Base-by-base conservation (phyloP, 495 filamentous ascomycete genomes). In the Xylaria scruposa region DNA sequence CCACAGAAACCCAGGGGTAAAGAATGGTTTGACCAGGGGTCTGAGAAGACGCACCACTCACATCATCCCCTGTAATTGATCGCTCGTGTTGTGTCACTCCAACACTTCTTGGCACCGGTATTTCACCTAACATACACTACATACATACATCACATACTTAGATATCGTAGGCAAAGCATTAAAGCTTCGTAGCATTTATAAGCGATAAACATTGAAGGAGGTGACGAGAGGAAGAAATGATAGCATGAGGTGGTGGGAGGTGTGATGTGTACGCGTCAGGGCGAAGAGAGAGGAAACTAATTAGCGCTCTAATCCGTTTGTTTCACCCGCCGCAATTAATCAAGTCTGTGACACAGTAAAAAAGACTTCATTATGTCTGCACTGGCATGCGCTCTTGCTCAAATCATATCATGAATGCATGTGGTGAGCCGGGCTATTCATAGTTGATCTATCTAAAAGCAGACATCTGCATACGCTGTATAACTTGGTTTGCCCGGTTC, bases 21-120 rank as follows among this genome's bases (percentile, higher is more conserved):
- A 36, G 17, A 49, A 19, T n/a, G 33, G 47, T 70, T 62, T 63
- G 68, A 53, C 67, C 21, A 42, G 67, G 67, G 33, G 44, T 24
- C n/a, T 53, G 42, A n/a, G 26, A 46, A 47, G 42, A 46, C 26
- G 42, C 44, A 21, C 33, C 42, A 31, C 62, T 15, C 42, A 47
- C 62, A 49, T 65, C 62, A 49, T 49, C 62, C 12, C 62, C 62
- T 31, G 40, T 49, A 65, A 66, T n/a, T 33, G 40, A 64, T 46
- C 31, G 61, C 61, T 49, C 62, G 42, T 21, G 62, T 49, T 49
- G 44, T 63, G 60, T 19, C 38, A 63, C 60, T 63, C 60, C 21
- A 42, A 63, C 12, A 36, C 60, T 44, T 63, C 60, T 63, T 63
- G 60, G 60, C 60, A 33, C 38, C 4, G 36, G n/a, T 60, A 60